Evolutionary conservation across 345 rosid genomes (phyloP), one percentile per base, ranked within the genome.

Genomic region (Brassica cretica): DNA sequence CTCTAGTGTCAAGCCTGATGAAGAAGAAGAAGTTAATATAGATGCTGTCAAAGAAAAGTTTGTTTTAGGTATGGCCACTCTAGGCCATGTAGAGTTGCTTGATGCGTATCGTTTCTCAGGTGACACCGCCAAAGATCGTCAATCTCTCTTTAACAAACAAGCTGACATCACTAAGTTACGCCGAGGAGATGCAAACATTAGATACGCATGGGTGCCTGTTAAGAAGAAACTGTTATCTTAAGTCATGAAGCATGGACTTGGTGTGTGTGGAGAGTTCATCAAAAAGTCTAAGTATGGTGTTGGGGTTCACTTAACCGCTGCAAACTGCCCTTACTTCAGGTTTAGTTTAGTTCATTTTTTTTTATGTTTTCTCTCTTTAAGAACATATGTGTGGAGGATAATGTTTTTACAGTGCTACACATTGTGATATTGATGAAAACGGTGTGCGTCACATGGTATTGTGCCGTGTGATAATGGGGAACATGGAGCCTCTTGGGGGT

Each of bases 401-500:
- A 78, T 76, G 75, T 68, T 77, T 77, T 65, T 60, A 44, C 91
- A 92, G 98, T 87, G 92, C 89, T 58, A 86, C 73, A 14, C 80
- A 75, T 80, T 90, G 89, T 87, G 97, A 86, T 92, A 82, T 88
- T 87, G 98, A 94, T 80, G 93, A 92, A 87, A 87, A 89, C 80
- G 97, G 93, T 21, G 84, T 88, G 29, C 78, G 73, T 24, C 77
- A 91, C 80, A 68, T 94, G 83, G 82, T 92, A 51, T 82, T 88
- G 29, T 90, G 97, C 59, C 92, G 90, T 76, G 93, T 92, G 68
- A 88, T 94, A 80, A 75, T 92, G 96, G 98, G 98, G 74, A 90
- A 80, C 27, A 87, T 88, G 87, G 98, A 92, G 84, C 86, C 69
- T 72, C 78, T 94, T 72, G 56, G 24, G 2, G 24, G 76, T 73